phyloP scores from a whole-genome alignment of 2,329 filamentous ascomycete genomes.

The Hymenoscyphus fructigenus region DNA sequence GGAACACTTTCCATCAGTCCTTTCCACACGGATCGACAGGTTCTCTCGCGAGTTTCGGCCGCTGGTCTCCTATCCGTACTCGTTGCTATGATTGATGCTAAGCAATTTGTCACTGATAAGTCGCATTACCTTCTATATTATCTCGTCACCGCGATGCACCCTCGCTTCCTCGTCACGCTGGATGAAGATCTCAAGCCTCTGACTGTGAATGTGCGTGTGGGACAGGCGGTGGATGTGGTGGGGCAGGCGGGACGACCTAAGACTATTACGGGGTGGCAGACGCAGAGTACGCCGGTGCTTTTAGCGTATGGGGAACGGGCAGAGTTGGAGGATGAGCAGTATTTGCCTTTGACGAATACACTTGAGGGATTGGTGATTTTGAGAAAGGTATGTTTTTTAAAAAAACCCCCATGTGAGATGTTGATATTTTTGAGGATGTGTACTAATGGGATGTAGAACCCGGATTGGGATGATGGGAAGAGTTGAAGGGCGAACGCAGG shows the following conservation, averaged over 20 bases:
- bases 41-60: slow-evolving; percentile 86
- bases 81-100: slow-evolving; percentile 92
- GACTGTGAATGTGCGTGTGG: slow-evolving; percentile 93
- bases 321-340: slow-evolving; percentile 96
- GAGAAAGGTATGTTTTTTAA: slow-evolving; percentile 71
- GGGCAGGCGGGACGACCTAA: slow-evolving; percentile 96
- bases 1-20: slow-evolving; percentile 93
- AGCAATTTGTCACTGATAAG: slow-evolving; percentile 69
- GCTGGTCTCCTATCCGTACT: slow-evolving; percentile 87
- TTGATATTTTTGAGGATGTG: not conserved
- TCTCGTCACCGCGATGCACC: slow-evolving; percentile 94
- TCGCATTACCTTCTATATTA: slow-evolving; percentile 96
- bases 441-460: slow-evolving; percentile 44
- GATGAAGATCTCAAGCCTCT: slow-evolving; percentile 93
- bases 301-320: slow-evolving; percentile 93
- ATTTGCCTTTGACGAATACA: slow-evolving; percentile 85
- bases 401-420: not conserved
- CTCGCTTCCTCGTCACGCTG: slow-evolving; percentile 91
- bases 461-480: slow-evolving; percentile 54
- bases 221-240: slow-evolving; percentile 96
- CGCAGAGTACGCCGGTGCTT: slow-evolving; percentile 96
- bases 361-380: slow-evolving; percentile 95
- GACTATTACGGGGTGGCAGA: slow-evolving; percentile 99
- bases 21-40: slow-evolving; percentile 98
- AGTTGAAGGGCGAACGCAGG: slow-evolving; percentile 29